These are phyloP conservation scores for Agastache rugosa DNA, from an alignment of 257 asterid genomes.

Conservation along the genomic window DNA sequence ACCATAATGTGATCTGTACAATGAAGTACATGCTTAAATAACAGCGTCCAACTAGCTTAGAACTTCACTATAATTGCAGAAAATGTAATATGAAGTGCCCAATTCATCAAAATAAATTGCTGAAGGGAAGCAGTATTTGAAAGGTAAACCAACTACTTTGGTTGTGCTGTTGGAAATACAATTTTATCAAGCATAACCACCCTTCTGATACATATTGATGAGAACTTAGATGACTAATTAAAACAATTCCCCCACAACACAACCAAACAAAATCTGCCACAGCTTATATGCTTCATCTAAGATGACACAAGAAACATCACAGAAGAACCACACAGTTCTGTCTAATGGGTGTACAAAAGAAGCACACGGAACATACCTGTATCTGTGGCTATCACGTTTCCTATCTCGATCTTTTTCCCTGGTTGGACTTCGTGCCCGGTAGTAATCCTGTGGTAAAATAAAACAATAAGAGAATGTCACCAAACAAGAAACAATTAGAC, in stretches of 20 bases:
- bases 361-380: constrained; percentile 54
- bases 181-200: neutral
- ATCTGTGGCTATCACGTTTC: constrained; percentile 81
- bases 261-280: constrained; percentile 18
- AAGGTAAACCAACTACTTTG: neutral
- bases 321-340: constrained; percentile 19
- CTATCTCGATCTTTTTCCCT: constrained; percentile 91
- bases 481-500: constrained; percentile 17
- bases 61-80: neutral
- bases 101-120: constrained; percentile 8
- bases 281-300: constrained; percentile 8
- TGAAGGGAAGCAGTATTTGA: neutral
- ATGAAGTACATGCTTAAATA: constrained; percentile 20
- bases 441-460: constrained; percentile 61
- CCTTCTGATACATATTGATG: neutral
- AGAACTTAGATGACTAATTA: neutral
- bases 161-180: neutral
- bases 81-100: neutral
- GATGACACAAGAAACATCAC: neutral
- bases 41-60: constrained; percentile 62
- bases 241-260: constrained; percentile 10
- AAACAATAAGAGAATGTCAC: constrained; percentile 23
- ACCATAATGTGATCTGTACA: constrained; percentile 46
- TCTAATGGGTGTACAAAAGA: constrained; percentile 3
- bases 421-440: constrained; percentile 74